Conservation (phyloP, 2,329 filamentous ascomycete genomes). For the Helotiales sp. region DNA sequence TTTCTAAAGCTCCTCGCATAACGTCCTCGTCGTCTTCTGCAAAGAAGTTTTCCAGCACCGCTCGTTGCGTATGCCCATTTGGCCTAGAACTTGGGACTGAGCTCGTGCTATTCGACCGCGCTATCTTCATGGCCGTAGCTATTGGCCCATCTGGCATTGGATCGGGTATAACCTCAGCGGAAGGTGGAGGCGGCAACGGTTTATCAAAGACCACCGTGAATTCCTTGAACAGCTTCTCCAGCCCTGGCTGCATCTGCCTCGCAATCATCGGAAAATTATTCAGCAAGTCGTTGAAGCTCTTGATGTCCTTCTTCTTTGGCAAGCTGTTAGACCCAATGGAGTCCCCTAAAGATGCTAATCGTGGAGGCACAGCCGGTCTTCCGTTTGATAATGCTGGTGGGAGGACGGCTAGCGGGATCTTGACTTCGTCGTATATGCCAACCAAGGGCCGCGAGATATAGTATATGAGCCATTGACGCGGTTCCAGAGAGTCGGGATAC, state of each 20-base stretch:
- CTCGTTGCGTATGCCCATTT: conserved; percentile 39
- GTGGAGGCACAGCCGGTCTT: conserved; percentile 24
- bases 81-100: conserved; percentile 30
- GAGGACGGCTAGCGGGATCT: conserved; percentile 66
- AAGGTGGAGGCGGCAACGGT: conserved; percentile 74
- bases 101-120: conserved; percentile 50
- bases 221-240: conserved; percentile 87
- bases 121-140: conserved; percentile 53
- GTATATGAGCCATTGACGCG: conserved; percentile 93
- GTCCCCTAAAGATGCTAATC: conserved; percentile 17
- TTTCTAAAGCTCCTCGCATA: conserved; percentile 86
- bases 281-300: conserved; percentile 84
- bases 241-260: conserved; percentile 88
- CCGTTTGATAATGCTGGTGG: conserved; percentile 42
- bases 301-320: conserved; percentile 84
- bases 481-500: conserved; percentile 86
- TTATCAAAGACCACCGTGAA: conserved; percentile 85
- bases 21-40: conserved; percentile 89
- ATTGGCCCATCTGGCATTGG: conserved; percentile 58
- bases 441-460: conserved; percentile 90
- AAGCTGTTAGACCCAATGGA: conserved; percentile 31
- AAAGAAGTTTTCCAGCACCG: conserved; percentile 61
- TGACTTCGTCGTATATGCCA: conserved; percentile 76
- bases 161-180: conserved; percentile 59
- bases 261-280: conserved; percentile 94